Conservation (phyloP, 495 filamentous ascomycete species). For the Mytilinidion resinicola region DNA sequence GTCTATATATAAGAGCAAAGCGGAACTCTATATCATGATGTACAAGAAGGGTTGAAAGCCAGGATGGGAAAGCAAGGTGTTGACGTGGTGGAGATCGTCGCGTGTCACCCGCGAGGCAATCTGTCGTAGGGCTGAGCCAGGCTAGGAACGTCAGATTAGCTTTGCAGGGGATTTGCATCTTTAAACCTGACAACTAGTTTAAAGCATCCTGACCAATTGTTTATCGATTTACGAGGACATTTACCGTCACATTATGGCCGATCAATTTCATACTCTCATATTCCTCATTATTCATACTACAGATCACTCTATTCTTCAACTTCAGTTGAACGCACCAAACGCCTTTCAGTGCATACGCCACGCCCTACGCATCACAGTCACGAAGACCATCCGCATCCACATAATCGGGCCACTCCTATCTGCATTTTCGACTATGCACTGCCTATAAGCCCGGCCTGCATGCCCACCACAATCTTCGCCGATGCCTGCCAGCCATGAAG, state of each 20-base stretch:
- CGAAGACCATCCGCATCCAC: neutral
- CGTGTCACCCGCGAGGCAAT: neutral
- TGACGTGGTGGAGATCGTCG: slow-evolving; percentile 6
- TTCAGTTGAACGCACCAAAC: no score
- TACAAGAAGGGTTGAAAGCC: neutral
- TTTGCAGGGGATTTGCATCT: neutral
- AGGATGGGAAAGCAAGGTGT: neutral
- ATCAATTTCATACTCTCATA: no score
- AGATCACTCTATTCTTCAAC: no score
- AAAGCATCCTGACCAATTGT: no score
- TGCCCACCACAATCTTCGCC: slow-evolving; percentile 15
- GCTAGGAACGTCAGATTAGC: neutral
- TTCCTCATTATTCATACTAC: no score
- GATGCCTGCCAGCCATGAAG: slow-evolving; percentile 6
- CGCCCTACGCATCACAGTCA: no score
- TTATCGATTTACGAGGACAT: neutral
- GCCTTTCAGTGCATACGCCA: no score
- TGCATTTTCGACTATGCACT: slow-evolving; percentile 12
- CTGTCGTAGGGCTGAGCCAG: slow-evolving; percentile 3
- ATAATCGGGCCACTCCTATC: neutral
- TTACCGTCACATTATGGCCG: slow-evolving; percentile 13
- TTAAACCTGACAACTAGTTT: no score
- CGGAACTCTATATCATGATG: neutral
- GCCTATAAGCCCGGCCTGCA: neutral
- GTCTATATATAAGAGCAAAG: neutral